Evolutionary conservation across 2,329 filamentous ascomycete species (phyloP), one percentile per base, ranked within the genome.

Genomic region (Mycosphaerella sp.): DNA sequence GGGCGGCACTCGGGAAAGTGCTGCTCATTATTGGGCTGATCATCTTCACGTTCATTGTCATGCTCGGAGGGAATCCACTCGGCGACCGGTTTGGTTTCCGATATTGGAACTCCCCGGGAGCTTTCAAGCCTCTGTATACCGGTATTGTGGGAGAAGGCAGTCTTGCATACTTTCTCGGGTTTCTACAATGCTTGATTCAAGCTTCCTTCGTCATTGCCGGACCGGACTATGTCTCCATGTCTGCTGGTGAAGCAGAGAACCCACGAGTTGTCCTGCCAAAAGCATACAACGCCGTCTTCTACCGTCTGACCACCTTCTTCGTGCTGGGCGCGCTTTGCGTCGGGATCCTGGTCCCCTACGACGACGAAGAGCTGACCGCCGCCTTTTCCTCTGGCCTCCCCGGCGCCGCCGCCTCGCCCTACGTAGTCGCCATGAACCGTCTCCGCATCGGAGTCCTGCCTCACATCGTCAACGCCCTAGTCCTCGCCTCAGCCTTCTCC

Each of bases 261-360:
- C 85, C 86, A 0, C 80, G 85, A 13, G 71, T 70, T 14, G 79
- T 84, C 16, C 80, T 93, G 68, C 86, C 86, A 0, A 80, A 79
- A 36, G 87, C 87, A 1, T 89, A 82, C 69, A 88, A 88, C 54
- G 81, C 84, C 43, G 86, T 90, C 1, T 89, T 90, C 67, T 89
- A 87, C 68, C 83, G 87, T 28, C 72, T 91, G 28, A 84, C 84
- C 0, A 72, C 79, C 1, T 90, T 91, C 67, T 90, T 89, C 70
- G 78, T 88, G 35, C 77, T 89, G 1, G 86, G 86, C 1, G 81
- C 85, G 0, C 74, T 93, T 2, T 81, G 79, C 16, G 82, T 89
- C 4, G 85, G 86, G 7, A 84, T 89, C 44, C 65, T 87, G 17
- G 80, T 90, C 34, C 78, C 88, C 1, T 85, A 84, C 84, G 0